Evolutionary conservation across 345 rosid species (phyloP).

Genomic region (Eucalyptus tenuipes): DNA sequence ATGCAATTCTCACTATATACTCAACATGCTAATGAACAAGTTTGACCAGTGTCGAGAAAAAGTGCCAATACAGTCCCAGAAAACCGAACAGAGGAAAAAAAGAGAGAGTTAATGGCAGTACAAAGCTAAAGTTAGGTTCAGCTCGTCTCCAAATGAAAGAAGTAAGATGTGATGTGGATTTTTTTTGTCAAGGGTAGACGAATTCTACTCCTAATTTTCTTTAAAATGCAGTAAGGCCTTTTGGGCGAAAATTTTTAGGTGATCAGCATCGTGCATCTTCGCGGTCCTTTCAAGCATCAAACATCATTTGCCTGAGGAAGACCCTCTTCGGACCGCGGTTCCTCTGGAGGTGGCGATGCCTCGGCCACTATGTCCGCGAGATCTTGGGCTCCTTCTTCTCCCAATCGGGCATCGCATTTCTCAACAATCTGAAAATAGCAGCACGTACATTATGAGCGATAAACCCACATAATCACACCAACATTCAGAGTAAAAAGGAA

Average conservation of each 20-base stretch:
- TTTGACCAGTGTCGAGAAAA: neutral
- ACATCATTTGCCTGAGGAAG: neutral
- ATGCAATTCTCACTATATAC: neutral
- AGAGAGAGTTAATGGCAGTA: neutral
- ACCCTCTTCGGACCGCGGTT: neutral
- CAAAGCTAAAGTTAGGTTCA: neutral
- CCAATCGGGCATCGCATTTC: conserved; percentile 15
- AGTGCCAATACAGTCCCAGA: neutral
- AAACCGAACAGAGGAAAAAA: neutral
- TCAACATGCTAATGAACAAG: neutral
- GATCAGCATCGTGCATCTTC: neutral
- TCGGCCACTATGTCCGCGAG: conserved; percentile 3
- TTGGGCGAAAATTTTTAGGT: neutral
- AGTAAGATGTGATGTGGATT: neutral
- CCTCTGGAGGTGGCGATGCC: conserved; percentile 6
- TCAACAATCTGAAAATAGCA: conserved; percentile 15
- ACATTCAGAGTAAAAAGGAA: neutral
- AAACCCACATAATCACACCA: neutral
- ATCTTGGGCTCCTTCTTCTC: conserved; percentile 11
- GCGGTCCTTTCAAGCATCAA: neutral
- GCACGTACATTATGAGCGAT: neutral
- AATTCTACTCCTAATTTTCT: neutral
- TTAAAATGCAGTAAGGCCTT: neutral
- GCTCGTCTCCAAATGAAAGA: neutral
- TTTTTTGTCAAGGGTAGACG: neutral